Evolutionary conservation across 1,139 yeast species (phyloP).

Genomic region (Lodderomyces metapsilosis): DNA sequence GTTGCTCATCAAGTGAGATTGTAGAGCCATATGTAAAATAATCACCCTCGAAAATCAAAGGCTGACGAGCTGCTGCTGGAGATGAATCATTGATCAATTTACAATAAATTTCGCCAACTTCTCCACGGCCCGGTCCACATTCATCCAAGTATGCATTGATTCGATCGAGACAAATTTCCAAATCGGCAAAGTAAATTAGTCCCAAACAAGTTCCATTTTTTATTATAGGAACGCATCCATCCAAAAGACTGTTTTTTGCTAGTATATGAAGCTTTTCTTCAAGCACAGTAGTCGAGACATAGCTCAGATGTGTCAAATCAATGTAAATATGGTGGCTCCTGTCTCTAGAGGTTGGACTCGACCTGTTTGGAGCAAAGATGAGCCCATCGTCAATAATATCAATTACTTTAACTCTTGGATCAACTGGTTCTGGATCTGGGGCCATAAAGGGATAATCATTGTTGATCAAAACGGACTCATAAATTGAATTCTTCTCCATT

Average conservation of each 20-base stretch:
- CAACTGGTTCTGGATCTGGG: conserved; percentile 38
- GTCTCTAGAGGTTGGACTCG: neutral
- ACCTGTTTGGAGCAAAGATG: conserved; percentile 1
- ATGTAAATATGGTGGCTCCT: conserved; percentile 24
- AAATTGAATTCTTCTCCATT: conserved; percentile 52
- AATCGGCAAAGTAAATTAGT: conserved; percentile 49
- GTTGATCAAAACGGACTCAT: conserved; percentile 48
- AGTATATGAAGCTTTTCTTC: conserved; percentile 33
- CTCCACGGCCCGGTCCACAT: conserved; percentile 19
- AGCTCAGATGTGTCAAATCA: conserved; percentile 39
- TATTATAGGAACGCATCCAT: conserved; percentile 56
- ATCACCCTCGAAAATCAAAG: conserved; percentile 14
- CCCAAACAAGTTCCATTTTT: conserved; percentile 43
- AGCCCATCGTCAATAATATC: conserved; percentile 35
- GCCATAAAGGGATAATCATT: conserved; percentile 58
- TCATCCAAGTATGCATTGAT: conserved; percentile 31
- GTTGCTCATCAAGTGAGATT: neutral
- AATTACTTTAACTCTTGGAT: conserved; percentile 32
- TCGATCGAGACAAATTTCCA: conserved; percentile 52
- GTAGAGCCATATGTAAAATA: conserved; percentile 31
- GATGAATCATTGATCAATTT: conserved; percentile 22
- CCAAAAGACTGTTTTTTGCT: conserved; percentile 45
- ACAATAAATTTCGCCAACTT: conserved; percentile 32
- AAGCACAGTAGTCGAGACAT: conserved; percentile 32
- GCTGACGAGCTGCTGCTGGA: conserved; percentile 4